These are phyloP conservation scores for Auricularia sp. DNA, from an alignment of 768 basidiomycete genomes.

Conservation along the genomic window DNA sequence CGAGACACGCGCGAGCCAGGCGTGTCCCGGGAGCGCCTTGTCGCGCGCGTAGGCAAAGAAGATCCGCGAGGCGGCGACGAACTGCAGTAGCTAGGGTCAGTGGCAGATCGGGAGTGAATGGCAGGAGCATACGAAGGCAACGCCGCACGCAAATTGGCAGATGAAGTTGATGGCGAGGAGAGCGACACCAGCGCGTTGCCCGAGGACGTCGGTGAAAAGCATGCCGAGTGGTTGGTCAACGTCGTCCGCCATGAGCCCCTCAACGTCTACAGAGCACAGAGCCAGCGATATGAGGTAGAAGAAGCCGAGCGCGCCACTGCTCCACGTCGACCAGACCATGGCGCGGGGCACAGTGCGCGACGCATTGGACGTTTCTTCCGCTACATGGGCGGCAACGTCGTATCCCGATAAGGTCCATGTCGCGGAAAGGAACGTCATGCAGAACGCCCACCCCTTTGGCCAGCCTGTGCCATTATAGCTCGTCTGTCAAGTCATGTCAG, in stretches of 20 bases:
- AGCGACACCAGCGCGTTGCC: not conserved
- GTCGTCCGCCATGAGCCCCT: not conserved
- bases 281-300: conserved; percentile 1
- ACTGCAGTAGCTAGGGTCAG: not conserved
- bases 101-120: not conserved
- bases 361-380: not conserved
- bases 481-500: not conserved
- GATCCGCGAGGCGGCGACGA: not conserved
- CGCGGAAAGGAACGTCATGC: not conserved
- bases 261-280: not conserved
- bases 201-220: not conserved
- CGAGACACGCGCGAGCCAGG: not conserved
- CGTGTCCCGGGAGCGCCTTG: not conserved
- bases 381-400: not conserved
- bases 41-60: conserved; percentile 2
- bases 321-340: not conserved
- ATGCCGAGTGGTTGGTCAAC: not conserved
- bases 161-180: conserved; percentile 1
- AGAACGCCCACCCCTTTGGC: not conserved
- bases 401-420: not conserved
- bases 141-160: not conserved
- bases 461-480: not conserved
- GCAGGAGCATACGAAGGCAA: not conserved
- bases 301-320: not conserved
- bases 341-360: not conserved